Conservation (phyloP, 225 moss, liverwort and hornwort species). For the Climacium dendroides region DNA sequence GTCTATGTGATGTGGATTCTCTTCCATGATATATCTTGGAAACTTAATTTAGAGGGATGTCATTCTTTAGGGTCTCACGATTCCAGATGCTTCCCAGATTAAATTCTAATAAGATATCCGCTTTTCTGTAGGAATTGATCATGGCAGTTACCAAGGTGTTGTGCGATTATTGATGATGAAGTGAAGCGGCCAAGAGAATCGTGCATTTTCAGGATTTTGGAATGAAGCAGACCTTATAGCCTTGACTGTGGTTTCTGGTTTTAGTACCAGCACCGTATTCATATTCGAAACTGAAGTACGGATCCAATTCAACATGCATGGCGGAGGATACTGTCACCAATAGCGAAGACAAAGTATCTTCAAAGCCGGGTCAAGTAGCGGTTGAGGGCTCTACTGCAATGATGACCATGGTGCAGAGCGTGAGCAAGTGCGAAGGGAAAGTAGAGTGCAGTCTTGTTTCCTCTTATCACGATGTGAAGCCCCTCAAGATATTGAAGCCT, state of each 20-base stretch:
- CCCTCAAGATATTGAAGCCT: neutral
- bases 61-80: neutral
- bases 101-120: neutral
- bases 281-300: neutral
- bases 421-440: slow-evolving; percentile 10
- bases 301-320: slow-evolving; percentile 6
- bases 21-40: neutral
- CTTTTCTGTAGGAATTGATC: neutral
- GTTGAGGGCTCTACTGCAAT: neutral
- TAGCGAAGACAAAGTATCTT: neutral
- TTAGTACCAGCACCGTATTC: neutral
- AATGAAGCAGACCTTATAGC: neutral
- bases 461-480: neutral
- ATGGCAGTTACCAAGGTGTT: neutral
- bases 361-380: neutral
- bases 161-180: neutral
- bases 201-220: neutral
- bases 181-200: neutral
- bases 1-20: neutral
- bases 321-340: neutral
- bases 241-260: neutral
- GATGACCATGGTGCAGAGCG: slow-evolving; percentile 15
- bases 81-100: neutral
- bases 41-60: neutral
- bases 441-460: slow-evolving; percentile 1